Conservation (phyloP, 192 early-diverging fungal species). For the Coemansia erecta region DNA sequence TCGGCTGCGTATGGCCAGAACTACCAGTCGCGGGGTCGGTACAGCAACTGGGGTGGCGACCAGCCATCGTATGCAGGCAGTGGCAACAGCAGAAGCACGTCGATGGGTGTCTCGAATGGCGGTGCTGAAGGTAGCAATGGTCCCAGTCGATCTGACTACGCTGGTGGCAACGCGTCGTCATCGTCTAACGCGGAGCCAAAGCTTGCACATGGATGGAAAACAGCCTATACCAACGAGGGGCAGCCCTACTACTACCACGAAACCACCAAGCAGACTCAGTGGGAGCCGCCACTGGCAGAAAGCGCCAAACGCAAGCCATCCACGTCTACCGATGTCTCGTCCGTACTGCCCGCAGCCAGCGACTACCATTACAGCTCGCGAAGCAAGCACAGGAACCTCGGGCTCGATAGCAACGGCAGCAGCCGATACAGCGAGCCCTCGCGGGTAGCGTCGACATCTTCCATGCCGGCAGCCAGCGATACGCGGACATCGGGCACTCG, state of each 20-base stretch:
- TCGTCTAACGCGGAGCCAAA: background rate
- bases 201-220: slow-evolving; percentile 48
- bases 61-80: background rate
- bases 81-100: slow-evolving; percentile 1
- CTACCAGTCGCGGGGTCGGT: slow-evolving; percentile 14
- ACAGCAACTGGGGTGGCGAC: slow-evolving; percentile 15
- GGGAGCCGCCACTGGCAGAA: slow-evolving; percentile 41
- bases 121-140: background rate
- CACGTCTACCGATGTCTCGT: background rate
- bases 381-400: slow-evolving; percentile 7
- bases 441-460: slow-evolving; percentile 11
- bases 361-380: background rate
- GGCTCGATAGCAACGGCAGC: slow-evolving; percentile 8
- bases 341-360: background rate
- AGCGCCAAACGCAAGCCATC: background rate
- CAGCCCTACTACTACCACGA: slow-evolving; percentile 52
- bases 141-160: background rate
- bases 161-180: background rate
- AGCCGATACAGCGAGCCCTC: slow-evolving; percentile 2
- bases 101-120: background rate
- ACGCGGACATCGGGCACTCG: slow-evolving; percentile 1
- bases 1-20: slow-evolving; percentile 5
- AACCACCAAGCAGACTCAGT: slow-evolving; percentile 46
- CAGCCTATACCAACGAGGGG: slow-evolving; percentile 35
- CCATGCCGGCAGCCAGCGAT: background rate